Conservation (phyloP, 1,284 basidiomycete species). For the Pyrrhoderma noxium region DNA sequence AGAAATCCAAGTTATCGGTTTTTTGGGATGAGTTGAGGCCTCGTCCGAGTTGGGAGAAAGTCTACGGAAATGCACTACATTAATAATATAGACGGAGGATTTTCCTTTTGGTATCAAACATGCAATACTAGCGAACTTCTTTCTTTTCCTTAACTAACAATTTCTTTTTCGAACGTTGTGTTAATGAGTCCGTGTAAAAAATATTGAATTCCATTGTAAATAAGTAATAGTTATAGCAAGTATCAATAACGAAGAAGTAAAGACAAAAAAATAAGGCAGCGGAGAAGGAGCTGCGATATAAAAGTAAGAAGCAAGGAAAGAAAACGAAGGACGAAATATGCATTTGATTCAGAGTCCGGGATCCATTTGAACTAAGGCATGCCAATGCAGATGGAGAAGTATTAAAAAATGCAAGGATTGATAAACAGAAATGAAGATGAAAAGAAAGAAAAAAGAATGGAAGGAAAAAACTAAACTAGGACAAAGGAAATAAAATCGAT, state of each 20-base stretch:
- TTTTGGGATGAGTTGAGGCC: constrained; percentile 66
- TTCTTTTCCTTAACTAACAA: too few species aligned
- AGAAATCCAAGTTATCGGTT: constrained; percentile 42
- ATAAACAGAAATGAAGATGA: not conserved
- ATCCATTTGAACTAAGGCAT: not conserved
- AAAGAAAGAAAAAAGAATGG: not conserved
- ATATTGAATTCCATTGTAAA: not conserved
- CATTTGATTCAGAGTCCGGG: too few species aligned
- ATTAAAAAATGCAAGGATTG: not conserved
- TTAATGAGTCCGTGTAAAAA: too few species aligned
- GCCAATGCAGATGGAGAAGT: not conserved
- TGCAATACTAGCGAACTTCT: not conserved
- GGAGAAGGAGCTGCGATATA: too few species aligned
- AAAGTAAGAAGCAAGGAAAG: not conserved
- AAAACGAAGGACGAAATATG: not conserved
- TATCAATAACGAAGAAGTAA: not conserved
- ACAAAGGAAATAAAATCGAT: not conserved
- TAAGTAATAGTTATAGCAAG: constrained; percentile 2
- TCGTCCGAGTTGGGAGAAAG: constrained; percentile 62
- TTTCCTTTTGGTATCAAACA: not conserved
- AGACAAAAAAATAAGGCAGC: too few species aligned
- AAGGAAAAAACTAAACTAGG: not conserved
- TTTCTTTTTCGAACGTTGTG: too few species aligned
- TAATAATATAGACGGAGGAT: constrained; percentile 23
- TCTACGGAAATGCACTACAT: constrained; percentile 46